Evolutionary conservation across 306 rosid species (phyloP).

Genomic region (Inga leiocalycina): DNA sequence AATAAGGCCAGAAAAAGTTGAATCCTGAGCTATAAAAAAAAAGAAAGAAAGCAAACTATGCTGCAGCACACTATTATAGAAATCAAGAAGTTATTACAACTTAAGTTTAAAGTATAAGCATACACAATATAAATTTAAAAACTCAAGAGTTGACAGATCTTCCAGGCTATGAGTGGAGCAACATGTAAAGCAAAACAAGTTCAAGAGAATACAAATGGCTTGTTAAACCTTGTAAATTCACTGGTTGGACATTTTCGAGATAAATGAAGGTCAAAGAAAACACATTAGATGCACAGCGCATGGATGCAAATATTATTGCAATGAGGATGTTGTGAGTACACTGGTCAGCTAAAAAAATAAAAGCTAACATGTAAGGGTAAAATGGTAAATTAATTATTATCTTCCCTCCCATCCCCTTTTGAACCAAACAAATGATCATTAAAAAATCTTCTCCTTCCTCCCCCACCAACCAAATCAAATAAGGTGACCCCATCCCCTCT

Average conservation of each 20-base stretch:
- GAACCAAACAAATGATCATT: no score
- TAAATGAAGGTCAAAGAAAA: no score
- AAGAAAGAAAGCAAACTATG: conserved; percentile 13
- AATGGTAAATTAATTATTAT: no score
- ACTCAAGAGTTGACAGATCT: background rate
- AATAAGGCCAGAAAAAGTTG: background rate
- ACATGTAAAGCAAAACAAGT: background rate
- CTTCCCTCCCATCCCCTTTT: no score
- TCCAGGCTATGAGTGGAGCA: background rate
- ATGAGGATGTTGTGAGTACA: no score
- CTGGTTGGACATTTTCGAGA: background rate
- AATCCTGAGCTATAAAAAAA: background rate
- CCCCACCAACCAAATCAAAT: no score
- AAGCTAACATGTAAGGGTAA: no score
- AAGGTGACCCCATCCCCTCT: no score
- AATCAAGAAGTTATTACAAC: no score
- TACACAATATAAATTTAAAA: background rate
- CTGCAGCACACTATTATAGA: background rate
- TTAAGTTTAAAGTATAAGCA: no score
- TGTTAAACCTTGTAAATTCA: background rate
- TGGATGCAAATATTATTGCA: background rate
- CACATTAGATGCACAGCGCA: background rate
- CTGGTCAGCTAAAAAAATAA: no score
- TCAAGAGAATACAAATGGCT: background rate
- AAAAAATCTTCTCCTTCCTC: no score